Conservation (phyloP, 2,329 filamentous ascomycete species). For the Cyphellophora europaea region DNA sequence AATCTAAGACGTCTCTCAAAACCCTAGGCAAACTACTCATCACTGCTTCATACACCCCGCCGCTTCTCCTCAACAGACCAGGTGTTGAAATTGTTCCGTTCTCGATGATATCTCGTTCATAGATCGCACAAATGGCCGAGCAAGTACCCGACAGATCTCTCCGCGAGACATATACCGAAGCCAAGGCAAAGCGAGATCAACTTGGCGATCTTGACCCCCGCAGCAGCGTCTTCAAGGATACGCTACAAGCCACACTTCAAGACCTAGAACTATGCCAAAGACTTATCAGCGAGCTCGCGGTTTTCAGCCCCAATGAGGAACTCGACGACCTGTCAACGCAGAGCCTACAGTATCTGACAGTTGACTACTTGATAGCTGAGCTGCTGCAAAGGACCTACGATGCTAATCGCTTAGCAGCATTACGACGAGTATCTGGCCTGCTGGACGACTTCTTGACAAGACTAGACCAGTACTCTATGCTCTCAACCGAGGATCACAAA, state of each 20-base stretch:
- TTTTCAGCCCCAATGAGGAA: constrained; percentile 87
- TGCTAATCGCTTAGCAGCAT: constrained; percentile 52
- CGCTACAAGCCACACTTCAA: constrained; percentile 12
- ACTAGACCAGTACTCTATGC: constrained; percentile 68
- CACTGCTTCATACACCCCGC: too few species aligned
- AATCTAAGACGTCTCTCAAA: too few species aligned
- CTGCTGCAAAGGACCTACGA: constrained; percentile 58
- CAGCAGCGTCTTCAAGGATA: constrained; percentile 9
- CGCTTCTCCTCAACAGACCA: too few species aligned
- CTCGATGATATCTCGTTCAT: too few species aligned
- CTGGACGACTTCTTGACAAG: constrained; percentile 73
- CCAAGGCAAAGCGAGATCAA: constrained; percentile 12
- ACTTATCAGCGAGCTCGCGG: constrained; percentile 59
- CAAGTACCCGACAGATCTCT: constrained; percentile 16
- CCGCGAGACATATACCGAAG: constrained; percentile 11
- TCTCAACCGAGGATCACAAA: constrained; percentile 55
- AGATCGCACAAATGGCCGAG: too few species aligned
- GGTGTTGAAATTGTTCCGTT: too few species aligned
- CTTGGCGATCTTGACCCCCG: constrained; percentile 16
- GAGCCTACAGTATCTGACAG: constrained; percentile 75
- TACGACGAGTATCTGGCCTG: constrained; percentile 55
- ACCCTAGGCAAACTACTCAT: too few species aligned
- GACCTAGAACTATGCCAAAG: constrained; percentile 54
- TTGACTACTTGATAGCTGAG: constrained; percentile 71
- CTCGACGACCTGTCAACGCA: constrained; percentile 77